phyloP scores from a whole-genome alignment of 2,329 filamentous ascomycete species.

The Colletotrichum chlorophyti region DNA sequence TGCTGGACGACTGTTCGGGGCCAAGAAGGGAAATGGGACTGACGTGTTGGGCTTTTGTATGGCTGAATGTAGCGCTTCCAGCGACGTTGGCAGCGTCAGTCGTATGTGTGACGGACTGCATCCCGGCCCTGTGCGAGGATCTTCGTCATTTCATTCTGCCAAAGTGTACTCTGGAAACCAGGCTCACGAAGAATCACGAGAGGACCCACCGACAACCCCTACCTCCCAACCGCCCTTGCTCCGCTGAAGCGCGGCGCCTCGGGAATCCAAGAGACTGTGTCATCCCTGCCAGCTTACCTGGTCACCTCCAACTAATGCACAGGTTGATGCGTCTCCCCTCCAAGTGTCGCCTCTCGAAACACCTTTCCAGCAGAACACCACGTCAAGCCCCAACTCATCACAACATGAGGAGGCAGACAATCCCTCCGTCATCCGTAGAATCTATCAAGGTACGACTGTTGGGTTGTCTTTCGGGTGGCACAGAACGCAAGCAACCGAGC shows the following conservation, averaged over 20 bases:
- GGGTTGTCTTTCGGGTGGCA: constrained; percentile 6
- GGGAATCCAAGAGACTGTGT: background rate
- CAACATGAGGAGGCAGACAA: background rate
- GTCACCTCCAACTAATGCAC: background rate
- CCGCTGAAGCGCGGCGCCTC: background rate
- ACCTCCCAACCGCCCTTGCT: background rate
- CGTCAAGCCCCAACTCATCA: background rate
- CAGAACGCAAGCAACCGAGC: constrained; percentile 2
- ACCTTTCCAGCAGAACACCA: background rate
- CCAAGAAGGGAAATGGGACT: background rate
- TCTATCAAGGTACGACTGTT: constrained; percentile 2
- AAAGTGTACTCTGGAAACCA: background rate
- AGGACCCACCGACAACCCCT: background rate
- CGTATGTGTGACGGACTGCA: too few relatives aligned
- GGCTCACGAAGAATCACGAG: background rate
- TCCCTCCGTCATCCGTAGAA: background rate
- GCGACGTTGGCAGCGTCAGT: too few relatives aligned
- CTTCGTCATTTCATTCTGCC: background rate
- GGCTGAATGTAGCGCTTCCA: too few relatives aligned
- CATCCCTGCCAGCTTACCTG: constrained; percentile 6
- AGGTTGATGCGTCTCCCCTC: background rate
- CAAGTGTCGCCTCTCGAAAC: background rate
- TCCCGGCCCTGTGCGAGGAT: background rate
- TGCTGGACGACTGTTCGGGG: background rate
- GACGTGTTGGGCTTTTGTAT: background rate